Conservation (phyloP, 148 eudicot genomes). For the Hydrangea macrophylla region DNA sequence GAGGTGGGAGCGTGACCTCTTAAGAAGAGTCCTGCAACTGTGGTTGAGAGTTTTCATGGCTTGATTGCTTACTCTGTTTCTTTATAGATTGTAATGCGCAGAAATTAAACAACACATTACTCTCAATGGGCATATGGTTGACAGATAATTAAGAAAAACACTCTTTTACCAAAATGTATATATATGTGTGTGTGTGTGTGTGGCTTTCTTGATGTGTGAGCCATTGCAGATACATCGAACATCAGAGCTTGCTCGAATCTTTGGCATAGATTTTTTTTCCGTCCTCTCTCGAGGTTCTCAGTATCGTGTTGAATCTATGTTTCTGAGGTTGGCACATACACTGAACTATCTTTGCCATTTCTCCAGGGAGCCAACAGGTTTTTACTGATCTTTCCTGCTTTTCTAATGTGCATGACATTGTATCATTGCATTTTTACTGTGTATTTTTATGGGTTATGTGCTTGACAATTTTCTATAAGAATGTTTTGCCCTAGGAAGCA, state of each 20-base stretch:
- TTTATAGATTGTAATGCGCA: too few species aligned
- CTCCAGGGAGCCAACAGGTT: conserved; percentile 85
- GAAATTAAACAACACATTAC: too few species aligned
- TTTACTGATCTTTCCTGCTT: conserved; percentile 2
- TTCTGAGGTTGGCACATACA: conserved; percentile 77
- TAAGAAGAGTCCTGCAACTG: too few species aligned
- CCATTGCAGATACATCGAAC: conserved; percentile 72
- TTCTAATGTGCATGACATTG: conserved; percentile 8
- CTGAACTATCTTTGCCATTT: conserved; percentile 90
- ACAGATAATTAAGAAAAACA: too few species aligned
- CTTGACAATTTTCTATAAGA: neutral
- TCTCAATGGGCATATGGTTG: too few species aligned
- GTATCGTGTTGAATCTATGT: conserved; percentile 98
- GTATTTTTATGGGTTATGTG: neutral
- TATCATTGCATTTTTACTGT: neutral
- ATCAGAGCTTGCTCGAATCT: conserved; percentile 96
- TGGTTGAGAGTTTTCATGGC: too few species aligned
- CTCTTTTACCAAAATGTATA: too few species aligned
- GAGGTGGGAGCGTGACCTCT: too few species aligned
- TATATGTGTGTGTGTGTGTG: too few species aligned
- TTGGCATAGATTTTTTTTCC: conserved; percentile 95
- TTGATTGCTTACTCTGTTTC: too few species aligned
- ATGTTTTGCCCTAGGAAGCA: too few species aligned
- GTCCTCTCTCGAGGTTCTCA: conserved; percentile 98
- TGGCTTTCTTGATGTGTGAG: conserved; percentile 15